phyloP scores from a whole-genome alignment of 73 alveolate species.

The Paramecium caudatum region DNA sequence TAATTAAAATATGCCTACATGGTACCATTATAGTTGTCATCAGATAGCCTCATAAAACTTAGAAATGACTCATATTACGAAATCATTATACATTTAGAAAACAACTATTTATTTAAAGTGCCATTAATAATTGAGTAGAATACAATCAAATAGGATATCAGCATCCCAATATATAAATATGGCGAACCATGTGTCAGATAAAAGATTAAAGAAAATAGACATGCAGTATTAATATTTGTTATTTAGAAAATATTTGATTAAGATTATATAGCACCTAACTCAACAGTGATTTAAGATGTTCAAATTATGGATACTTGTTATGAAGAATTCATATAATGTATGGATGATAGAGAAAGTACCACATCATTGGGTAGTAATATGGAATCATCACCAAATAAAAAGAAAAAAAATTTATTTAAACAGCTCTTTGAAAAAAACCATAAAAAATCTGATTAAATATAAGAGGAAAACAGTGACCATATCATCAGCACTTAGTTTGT shows the following conservation, averaged over 20 bases:
- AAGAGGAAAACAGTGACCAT: background rate
- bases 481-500: background rate
- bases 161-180: background rate
- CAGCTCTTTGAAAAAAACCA: background rate
- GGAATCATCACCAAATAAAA: conserved; percentile 14
- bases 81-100: conserved; percentile 13
- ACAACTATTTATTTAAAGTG: background rate
- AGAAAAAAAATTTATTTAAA: background rate
- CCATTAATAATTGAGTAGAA: background rate
- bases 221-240: background rate
- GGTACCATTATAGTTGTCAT: background rate
- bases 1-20: conserved; percentile 12
- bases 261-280: conserved; percentile 12
- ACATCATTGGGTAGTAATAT: background rate
- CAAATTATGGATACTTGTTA: conserved; percentile 30
- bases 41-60: background rate
- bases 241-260: conserved; percentile 45
- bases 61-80: conserved; percentile 44
- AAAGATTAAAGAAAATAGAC: conserved; percentile 13
- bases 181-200: conserved; percentile 53
- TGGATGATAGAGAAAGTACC: conserved; percentile 65
- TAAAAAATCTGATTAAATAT: background rate
- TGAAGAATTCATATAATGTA: conserved; percentile 49
- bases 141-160: background rate
- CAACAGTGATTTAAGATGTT: conserved; percentile 9